Evolutionary conservation across 768 basidiomycete genomes (phyloP).

Genomic region (Suillus sp.): DNA sequence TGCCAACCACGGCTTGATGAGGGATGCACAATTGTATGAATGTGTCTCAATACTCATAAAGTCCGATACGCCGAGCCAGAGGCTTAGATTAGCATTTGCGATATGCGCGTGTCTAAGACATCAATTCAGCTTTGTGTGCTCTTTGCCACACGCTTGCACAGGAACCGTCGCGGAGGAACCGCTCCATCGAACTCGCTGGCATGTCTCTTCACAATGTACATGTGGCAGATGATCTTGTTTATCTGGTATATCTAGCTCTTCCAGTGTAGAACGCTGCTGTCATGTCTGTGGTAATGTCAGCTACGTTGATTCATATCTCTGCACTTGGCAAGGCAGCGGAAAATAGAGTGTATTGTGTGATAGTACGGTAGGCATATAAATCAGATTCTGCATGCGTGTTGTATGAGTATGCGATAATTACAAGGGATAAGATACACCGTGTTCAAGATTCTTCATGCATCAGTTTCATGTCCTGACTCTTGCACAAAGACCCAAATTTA

Average conservation of each 20-base stretch:
- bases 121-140: background rate
- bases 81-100: background rate
- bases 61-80: background rate
- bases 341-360: background rate
- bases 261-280: background rate
- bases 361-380: slow-evolving; percentile 6
- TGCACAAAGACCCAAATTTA: slow-evolving; percentile 73
- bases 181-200: background rate
- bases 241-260: background rate
- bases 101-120: background rate
- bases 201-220: background rate
- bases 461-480: slow-evolving; percentile 30
- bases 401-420: slow-evolving; percentile 6
- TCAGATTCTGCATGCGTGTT: slow-evolving; percentile 1
- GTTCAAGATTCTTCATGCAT: slow-evolving; percentile 17
- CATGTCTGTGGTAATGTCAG: background rate
- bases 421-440: slow-evolving; percentile 20
- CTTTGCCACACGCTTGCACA: background rate
- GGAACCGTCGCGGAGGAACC: background rate
- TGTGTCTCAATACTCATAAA: no score
- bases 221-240: background rate
- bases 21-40: no score
- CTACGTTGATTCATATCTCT: background rate
- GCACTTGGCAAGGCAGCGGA: background rate
- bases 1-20: no score